These are phyloP conservation scores for Rutstroemia sp. DNA, from an alignment of 2,329 filamentous ascomycete genomes.

Conservation along the genomic window DNA sequence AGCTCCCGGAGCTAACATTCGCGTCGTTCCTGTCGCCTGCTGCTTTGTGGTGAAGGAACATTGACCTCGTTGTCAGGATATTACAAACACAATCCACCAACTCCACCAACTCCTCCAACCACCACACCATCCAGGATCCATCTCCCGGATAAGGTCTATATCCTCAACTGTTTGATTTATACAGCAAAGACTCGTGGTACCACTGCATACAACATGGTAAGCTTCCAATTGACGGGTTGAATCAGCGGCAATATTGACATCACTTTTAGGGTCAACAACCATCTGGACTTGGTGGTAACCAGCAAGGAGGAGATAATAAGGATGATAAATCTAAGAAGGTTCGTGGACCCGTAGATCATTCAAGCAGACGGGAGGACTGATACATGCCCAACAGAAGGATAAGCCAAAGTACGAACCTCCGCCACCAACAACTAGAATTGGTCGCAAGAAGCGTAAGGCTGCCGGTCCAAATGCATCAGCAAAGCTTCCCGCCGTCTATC, in stretches of 20 bases:
- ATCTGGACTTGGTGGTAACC: conserved; percentile 34
- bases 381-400: conserved; percentile 65
- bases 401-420: conserved; percentile 99
- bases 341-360: conserved; percentile 12
- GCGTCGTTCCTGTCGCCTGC: conserved; percentile 11
- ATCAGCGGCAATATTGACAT: conserved; percentile 16
- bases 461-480: conserved; percentile 89
- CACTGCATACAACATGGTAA: conserved; percentile 26
- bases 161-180: background rate
- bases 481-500: conserved; percentile 90
- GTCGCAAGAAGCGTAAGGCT: conserved; percentile 96
- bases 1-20: conserved; percentile 5
- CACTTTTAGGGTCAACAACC: conserved; percentile 36
- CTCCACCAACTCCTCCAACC: conserved; percentile 11
- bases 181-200: conserved; percentile 1
- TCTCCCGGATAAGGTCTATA: background rate
- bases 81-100: conserved; percentile 16
- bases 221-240: conserved; percentile 10
- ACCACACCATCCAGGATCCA: conserved; percentile 16
- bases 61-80: conserved; percentile 15
- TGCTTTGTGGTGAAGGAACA: conserved; percentile 11
- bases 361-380: conserved; percentile 14
- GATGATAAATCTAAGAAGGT: conserved; percentile 95
- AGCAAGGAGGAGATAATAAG: conserved; percentile 63
- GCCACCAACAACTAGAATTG: conserved; percentile 92